Evolutionary conservation across 805 yeast genomes (phyloP), one percentile per base, ranked within the genome.

Genomic region (Candida montana): DNA sequence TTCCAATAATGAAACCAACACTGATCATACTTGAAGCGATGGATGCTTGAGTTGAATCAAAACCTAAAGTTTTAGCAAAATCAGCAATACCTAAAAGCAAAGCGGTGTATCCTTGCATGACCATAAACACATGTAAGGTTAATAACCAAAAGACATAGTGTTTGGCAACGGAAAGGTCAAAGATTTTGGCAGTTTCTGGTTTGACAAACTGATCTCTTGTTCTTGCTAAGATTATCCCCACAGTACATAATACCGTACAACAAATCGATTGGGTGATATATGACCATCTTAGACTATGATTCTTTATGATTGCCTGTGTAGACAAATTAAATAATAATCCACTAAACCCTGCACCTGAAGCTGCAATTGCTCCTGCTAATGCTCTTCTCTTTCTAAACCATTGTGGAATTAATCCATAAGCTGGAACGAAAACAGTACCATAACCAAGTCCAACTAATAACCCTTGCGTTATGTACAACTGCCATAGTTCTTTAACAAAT

Each of bases 331-430:
- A 72, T 20, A 71, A 36, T 8, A 68, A 58, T 34, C 75, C 75
- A 21, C 76, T 75, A 5, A 60, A 43, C 23, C 76, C 75, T 3
- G 68, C 58, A 1, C 74, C 75, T 2, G 62, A 50, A 19, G 67
- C 58, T 8, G 61, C 61, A 5, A 69, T 42, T 12, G 73, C 68
- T 31, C 57, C 54, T 0, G 74, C 72, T 11, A 64, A 59, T 1
- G 82, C 77, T 51, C 90, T 67, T 46, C 65, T 78, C 48, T 74
- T 77, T 31, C 75, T 61, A 59, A 83, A 83, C 82, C 85, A 83
- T 42, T 81, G 88, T 0, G 89, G 87, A 23, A 83, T 49, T 7
- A 83, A 57, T 3, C 78, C 69, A 24, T 79, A 63, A 3, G 75
- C 75, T 0, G 91, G 81, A 7, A 81, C 68, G 35, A 75, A 71